Base-by-base conservation (phyloP, 345 rosid genomes). In the Populus simonii region DNA sequence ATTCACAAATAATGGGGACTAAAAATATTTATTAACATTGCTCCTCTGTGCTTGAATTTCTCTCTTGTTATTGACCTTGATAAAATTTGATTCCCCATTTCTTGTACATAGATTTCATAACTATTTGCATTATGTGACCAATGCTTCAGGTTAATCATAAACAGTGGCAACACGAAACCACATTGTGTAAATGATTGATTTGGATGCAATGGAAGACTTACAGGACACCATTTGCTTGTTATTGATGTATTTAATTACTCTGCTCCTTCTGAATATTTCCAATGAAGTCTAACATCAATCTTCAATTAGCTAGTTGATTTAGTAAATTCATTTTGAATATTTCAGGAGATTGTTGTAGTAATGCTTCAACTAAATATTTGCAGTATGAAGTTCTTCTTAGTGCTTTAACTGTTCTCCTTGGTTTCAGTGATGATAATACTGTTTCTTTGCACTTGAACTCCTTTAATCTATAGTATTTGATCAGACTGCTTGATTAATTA, bases 401-500 rank as follows among this genome's bases (percentile, higher is more conserved):
- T 22, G 25, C 25, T 68, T 38, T 59, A 59, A 17, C 47, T 67
- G 62, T 66, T 76, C 31, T 12, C 45, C 41, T 33, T 41, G 51
- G 47, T 45, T 8, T 43, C 18, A 4, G 35, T 51, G 47, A 41
- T 74, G 57, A 74, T 3, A 35, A 38, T 74, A 68, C 69, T 51
- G 5, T 62, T 33, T 68, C 27, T 38, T 76, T 29, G 7, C 39
- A 43, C 17, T 75, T 2, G 3, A 8, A 55, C 57, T 68, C 67
- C 41, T 57, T 66, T 63, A 55, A 7, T 35, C 39, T 57, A 27
- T 70, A 53, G 43, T 45, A 47, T 47, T 63, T 72, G 8, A 29
- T 57, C 3, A 35, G 36, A 33, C 77, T 71, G 25, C 43, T 73
- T 57, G 61, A 74, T 62, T 81, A 73, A 68, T 45, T 66, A 57